phyloP scores from a whole-genome alignment of 2,329 filamentous ascomycete genomes.

The Venturia oleaginea region DNA sequence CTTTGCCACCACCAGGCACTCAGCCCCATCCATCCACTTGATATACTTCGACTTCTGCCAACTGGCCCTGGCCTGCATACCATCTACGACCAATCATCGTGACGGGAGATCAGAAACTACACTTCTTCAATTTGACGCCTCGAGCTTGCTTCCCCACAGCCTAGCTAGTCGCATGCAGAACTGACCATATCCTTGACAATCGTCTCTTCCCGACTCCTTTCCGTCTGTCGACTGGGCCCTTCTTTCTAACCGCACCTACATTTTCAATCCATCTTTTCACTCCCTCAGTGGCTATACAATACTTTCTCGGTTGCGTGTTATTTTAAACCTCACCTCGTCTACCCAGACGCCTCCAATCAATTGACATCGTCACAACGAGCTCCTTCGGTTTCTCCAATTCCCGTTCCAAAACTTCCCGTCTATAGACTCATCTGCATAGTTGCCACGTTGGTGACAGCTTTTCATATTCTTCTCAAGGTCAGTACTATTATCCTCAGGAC shows the following conservation, averaged over 20 bases:
- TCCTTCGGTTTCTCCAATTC: background rate
- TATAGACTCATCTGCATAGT: background rate
- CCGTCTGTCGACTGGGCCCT: background rate
- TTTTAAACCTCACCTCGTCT: background rate
- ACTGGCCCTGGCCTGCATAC: background rate
- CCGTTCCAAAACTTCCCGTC: background rate
- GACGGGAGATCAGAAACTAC: background rate
- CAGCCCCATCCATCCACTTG: background rate
- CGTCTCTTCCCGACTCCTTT: background rate
- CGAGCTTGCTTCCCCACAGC: background rate
- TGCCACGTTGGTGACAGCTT: background rate
- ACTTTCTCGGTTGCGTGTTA: background rate
- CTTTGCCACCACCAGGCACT: background rate
- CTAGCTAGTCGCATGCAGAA: background rate
- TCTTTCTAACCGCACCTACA: background rate
- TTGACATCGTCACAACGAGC: background rate
- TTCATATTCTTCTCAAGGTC: background rate
- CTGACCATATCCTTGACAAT: background rate
- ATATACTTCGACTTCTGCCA: background rate
- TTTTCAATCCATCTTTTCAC: background rate
- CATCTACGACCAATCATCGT: background rate
- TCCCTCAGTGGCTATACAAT: background rate
- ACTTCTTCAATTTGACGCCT: background rate
- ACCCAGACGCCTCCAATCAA: background rate
- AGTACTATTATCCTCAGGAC: background rate